Evolutionary conservation across 192 early-diverging fungal species (phyloP), one percentile per base, ranked within the genome.

Genomic region (Funneliformis mosseae): DNA sequence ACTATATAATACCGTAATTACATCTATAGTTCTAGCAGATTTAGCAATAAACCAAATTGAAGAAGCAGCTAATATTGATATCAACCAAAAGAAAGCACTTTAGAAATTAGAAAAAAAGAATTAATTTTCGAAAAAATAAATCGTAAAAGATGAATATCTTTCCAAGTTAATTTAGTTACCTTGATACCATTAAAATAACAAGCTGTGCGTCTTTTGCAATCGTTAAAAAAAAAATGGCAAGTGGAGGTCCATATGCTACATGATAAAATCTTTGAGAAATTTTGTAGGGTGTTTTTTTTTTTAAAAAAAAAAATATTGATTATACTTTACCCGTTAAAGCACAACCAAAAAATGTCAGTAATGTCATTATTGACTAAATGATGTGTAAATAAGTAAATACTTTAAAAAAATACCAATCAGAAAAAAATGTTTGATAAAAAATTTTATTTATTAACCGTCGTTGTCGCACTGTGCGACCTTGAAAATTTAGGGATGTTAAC

Each of bases 11-110:
- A 95, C 89, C 3, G 87, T 89, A 6, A 88, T 83, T 3, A 79
- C 70, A 41, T 88, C 83, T 11, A 77, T 83, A 27, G 74, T n/a
- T 77, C 87, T 88, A 42, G 83, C 74, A 23, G 77, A 60, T 28
- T 82, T 85, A 0, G 85, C 84, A 4, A 91, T 38, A 79, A 85
- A 94, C 93, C 94, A 95, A 72, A 94, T 88, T n/a, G 88, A 83
- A 14, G 93, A 92, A 10, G 94, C 86, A 0, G 94, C 33, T 1
- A 95, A 85, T 41, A 95, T 85, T 0, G 94, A 92, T 25, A 95
- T 73, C 16, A 95, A 84, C 90, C 93, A 95, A 79, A 95, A 95
- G 85, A 95, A 95, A 14, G 94, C 93, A 76, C 94, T 95, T 63
- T 42, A 60, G 71, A 59, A 50, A 33, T 33, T 33, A 33, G 33